Conservation (phyloP, 805 yeast species). For the Saturnispora serradocipensis region DNA sequence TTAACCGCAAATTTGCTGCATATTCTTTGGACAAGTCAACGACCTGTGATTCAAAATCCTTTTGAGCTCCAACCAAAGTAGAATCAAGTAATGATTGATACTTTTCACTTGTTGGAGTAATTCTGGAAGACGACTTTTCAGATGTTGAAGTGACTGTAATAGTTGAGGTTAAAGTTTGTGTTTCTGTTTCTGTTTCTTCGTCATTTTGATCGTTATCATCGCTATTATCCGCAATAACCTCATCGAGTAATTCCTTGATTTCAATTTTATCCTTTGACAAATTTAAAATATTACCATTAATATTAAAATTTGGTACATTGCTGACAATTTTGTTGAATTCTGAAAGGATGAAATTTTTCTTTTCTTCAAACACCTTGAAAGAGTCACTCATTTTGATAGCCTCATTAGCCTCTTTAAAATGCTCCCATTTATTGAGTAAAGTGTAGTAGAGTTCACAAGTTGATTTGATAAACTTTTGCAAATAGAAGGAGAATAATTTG, state of each 20-base stretch:
- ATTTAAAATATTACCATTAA: slow-evolving; percentile 2
- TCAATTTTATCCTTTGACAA: slow-evolving; percentile 2
- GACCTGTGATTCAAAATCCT: slow-evolving; percentile 32
- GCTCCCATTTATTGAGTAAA: slow-evolving; percentile 10
- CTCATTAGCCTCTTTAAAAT: slow-evolving; percentile 16
- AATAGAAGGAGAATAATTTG: slow-evolving; percentile 2
- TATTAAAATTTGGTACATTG: slow-evolving; percentile 15
- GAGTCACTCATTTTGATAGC: slow-evolving; percentile 21
- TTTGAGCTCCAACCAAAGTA: slow-evolving; percentile 31
- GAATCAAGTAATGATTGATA: slow-evolving; percentile 27
- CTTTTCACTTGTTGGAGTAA: slow-evolving; percentile 20
- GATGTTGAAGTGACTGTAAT: slow-evolving; percentile 1
- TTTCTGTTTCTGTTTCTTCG: slow-evolving; percentile 4
- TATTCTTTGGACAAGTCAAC: slow-evolving; percentile 22
- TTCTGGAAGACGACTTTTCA: not conserved
- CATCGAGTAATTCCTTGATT: not conserved
- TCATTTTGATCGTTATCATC: not conserved
- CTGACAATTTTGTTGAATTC: slow-evolving; percentile 20
- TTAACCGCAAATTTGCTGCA: slow-evolving; percentile 22
- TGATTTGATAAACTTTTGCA: not conserved
- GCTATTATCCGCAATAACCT: not conserved
- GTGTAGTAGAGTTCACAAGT: slow-evolving; percentile 7
- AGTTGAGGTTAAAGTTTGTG: not conserved
- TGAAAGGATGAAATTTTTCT: slow-evolving; percentile 25
- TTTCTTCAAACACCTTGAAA: slow-evolving; percentile 23